Percentiles rank a stretch among this genome's conserved stretches.
Conservation (phyloP, 2,329 filamentous ascomycete species). For the Aspergillus alliaceus region DNA sequence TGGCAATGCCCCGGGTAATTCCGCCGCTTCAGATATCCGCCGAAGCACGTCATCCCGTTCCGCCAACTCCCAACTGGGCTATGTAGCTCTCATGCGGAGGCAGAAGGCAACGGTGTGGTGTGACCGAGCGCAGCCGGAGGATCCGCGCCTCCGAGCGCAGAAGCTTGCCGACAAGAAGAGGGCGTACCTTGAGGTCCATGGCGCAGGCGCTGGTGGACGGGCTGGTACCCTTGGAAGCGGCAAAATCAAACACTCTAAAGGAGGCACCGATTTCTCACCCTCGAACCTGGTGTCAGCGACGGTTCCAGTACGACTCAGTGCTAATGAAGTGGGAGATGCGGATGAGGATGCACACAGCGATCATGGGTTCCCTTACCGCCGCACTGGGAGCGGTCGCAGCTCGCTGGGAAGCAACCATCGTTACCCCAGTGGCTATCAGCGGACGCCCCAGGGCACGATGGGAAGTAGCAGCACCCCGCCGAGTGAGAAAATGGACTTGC, state of each 20-base stretch:
- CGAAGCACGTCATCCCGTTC: slow-evolving; percentile 82
- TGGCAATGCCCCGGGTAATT: slow-evolving; percentile 30
- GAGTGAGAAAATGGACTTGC: slow-evolving; percentile 42
- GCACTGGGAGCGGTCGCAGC: slow-evolving; percentile 60
- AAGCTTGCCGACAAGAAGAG: slow-evolving; percentile 85
- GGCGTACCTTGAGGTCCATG: slow-evolving; percentile 79
- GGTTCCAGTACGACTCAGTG: slow-evolving; percentile 86
- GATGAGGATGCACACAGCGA: slow-evolving; percentile 61
- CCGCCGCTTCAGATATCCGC: slow-evolving; percentile 46
- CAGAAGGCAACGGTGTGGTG: slow-evolving; percentile 99
- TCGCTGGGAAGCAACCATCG: slow-evolving; percentile 51
- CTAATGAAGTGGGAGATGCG: slow-evolving; percentile 90
- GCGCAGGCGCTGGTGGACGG: slow-evolving; percentile 52
- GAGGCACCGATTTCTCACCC: slow-evolving; percentile 74
- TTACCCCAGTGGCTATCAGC: slow-evolving; percentile 47
- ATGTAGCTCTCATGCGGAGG: slow-evolving; percentile 92
- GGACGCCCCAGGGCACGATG: slow-evolving; percentile 42
- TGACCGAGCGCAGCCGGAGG: slow-evolving; percentile 88
- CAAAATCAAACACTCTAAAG: slow-evolving; percentile 86
- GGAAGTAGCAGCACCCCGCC: slow-evolving; percentile 57
- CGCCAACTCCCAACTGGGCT: slow-evolving; percentile 66
- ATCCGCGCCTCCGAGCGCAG: slow-evolving; percentile 77
- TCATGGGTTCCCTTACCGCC: slow-evolving; percentile 47
- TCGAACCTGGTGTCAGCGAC: slow-evolving; percentile 74
- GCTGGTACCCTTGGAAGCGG: slow-evolving; percentile 65